phyloP scores from a whole-genome alignment of 139 green algal genomes.

The Picochlorum sp. region DNA sequence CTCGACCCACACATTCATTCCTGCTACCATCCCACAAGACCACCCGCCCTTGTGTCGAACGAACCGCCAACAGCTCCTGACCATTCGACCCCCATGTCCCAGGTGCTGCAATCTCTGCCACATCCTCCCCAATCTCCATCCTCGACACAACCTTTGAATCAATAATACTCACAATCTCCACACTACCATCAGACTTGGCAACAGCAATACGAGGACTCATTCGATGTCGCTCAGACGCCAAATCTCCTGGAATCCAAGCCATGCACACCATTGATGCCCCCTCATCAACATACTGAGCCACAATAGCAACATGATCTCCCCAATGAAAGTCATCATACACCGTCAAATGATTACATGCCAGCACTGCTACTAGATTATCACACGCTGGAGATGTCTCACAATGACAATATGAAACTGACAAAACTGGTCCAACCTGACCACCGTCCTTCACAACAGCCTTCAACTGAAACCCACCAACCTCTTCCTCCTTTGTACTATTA shows the following conservation, averaged over 20 bases:
- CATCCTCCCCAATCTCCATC: constrained; percentile 20
- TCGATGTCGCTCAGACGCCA: constrained; percentile 20
- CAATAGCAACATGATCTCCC: constrained; percentile 50
- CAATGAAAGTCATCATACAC: constrained; percentile 67
- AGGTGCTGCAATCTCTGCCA: neutral
- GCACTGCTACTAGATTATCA: constrained; percentile 47
- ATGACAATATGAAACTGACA: neutral
- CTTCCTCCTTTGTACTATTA: neutral
- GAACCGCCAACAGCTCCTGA: neutral
- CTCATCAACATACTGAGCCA: constrained; percentile 47
- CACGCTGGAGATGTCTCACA: neutral
- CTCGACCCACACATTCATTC: neutral
- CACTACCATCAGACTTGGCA: constrained; percentile 34
- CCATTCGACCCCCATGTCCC: neutral
- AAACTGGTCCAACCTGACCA: neutral
- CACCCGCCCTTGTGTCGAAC: neutral
- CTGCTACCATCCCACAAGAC: neutral
- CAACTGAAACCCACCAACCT: neutral
- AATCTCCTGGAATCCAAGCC: constrained; percentile 32
- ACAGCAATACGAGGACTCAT: constrained; percentile 55
- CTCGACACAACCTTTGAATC: constrained; percentile 38
- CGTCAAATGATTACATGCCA: constrained; percentile 51
- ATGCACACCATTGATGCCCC: constrained; percentile 38
- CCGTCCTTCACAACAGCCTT: neutral
- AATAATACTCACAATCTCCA: constrained; percentile 56